Evolutionary conservation across 1,284 basidiomycete species (phyloP).

Genomic region (Puccinia coronata): DNA sequence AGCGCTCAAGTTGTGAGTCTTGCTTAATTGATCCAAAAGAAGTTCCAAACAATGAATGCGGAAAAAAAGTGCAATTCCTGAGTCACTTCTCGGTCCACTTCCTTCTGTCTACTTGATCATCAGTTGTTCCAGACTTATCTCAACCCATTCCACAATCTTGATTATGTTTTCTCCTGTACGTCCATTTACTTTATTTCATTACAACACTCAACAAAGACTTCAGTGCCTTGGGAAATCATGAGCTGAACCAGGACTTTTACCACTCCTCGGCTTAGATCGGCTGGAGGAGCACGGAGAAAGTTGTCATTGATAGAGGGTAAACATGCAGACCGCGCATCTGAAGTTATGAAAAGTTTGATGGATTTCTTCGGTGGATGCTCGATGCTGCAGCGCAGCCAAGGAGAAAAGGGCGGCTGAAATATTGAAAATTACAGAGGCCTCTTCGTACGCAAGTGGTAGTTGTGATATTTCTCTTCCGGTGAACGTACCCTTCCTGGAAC

Average conservation of each 20-base stretch:
- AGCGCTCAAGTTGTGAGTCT: too few species aligned
- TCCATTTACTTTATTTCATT: too few species aligned
- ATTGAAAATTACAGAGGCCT: slow-evolving; percentile 96
- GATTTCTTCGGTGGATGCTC: slow-evolving; percentile 77
- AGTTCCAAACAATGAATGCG: too few species aligned
- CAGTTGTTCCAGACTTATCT: too few species aligned
- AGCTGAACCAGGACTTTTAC: slow-evolving; percentile 85
- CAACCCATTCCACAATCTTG: too few species aligned
- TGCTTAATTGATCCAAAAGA: too few species aligned
- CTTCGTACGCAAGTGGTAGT: slow-evolving; percentile 95
- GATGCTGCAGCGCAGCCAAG: slow-evolving; percentile 77
- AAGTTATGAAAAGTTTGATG: slow-evolving; percentile 93
- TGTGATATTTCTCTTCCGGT: slow-evolving; percentile 89
- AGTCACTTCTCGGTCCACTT: too few species aligned
- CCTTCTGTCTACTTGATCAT: too few species aligned
- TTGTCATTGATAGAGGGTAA: slow-evolving; percentile 99
- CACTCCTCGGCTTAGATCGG: slow-evolving; percentile 89
- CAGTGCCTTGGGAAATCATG: slow-evolving; percentile 88
- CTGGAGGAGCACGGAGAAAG: slow-evolving; percentile 97
- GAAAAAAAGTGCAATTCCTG: too few species aligned
- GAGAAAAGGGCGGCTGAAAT: slow-evolving; percentile 90
- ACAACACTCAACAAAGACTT: slow-evolving; percentile 97
- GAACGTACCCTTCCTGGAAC: slow-evolving; percentile 82
- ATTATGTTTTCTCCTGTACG: too few species aligned
- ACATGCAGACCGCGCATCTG: slow-evolving; percentile 90